These are phyloP conservation scores for Collybiopsis confluens DNA, from an alignment of 768 basidiomycete genomes.

Conservation along the genomic window DNA sequence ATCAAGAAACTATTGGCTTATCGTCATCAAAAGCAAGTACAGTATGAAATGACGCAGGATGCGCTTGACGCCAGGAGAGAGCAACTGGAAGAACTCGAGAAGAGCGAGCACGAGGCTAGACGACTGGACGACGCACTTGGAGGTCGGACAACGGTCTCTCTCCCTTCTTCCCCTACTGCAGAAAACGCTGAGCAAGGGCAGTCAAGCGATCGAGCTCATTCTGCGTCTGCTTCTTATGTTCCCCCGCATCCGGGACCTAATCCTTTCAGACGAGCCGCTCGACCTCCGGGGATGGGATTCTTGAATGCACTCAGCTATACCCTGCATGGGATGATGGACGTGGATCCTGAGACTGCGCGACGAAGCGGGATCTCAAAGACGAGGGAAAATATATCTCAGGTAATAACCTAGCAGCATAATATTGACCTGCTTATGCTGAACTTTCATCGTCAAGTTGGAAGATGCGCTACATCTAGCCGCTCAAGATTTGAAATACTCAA, in stretches of 20 bases:
- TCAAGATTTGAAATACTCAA: constrained; percentile 94
- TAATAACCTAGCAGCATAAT: constrained; percentile 25
- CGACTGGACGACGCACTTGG: constrained; percentile 86
- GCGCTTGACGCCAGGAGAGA: constrained; percentile 79
- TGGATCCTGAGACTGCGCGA: constrained; percentile 93
- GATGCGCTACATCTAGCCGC: constrained; percentile 90
- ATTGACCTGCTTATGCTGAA: constrained; percentile 2
- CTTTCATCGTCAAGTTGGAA: constrained; percentile 62
- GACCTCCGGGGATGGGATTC: constrained; percentile 78
- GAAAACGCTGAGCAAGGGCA: constrained; percentile 27
- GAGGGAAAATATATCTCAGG: constrained; percentile 92
- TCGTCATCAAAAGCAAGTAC: constrained; percentile 96
- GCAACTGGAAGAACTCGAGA: constrained; percentile 84
- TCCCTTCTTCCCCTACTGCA: constrained; percentile 18
- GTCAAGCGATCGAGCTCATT: constrained; percentile 21
- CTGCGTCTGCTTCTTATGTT: constrained; percentile 47
- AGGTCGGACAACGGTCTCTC: constrained; percentile 34
- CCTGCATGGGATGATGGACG: constrained; percentile 97
- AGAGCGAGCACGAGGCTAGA: constrained; percentile 86
- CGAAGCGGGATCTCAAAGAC: constrained; percentile 93
- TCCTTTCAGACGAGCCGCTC: constrained; percentile 50
- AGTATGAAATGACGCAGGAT: constrained; percentile 97
- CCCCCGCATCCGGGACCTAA: constrained; percentile 81
- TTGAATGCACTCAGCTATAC: constrained; percentile 92
- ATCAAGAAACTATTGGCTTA: constrained; percentile 93